Evolutionary conservation across 2,329 filamentous ascomycete genomes (phyloP).

Genomic region (Aspergillus spinulosporus): DNA sequence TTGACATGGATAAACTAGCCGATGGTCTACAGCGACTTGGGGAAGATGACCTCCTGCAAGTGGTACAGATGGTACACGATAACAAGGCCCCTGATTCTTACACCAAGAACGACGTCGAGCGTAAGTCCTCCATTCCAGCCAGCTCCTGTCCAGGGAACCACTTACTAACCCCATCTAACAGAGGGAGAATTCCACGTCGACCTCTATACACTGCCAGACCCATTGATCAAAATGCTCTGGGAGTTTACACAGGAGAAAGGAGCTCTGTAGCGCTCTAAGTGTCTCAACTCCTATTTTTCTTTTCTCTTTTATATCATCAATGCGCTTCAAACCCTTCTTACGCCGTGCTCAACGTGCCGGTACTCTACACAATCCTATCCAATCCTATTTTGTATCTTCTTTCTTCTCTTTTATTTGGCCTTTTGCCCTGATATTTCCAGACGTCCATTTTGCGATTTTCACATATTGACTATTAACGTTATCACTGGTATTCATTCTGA

Average conservation of each 20-base stretch:
- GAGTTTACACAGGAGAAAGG: constrained; percentile 66
- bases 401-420: not conserved
- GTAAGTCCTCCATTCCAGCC: constrained; percentile 53
- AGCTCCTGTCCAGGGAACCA: not conserved
- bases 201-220: constrained; percentile 92
- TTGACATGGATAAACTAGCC: constrained; percentile 96
- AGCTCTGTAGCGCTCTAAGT: constrained; percentile 30
- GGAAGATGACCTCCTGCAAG: constrained; percentile 90
- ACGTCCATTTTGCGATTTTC: not conserved
- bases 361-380: not conserved
- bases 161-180: constrained; percentile 44
- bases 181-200: constrained; percentile 98
- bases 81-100: constrained; percentile 93
- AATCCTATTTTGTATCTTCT: constrained; percentile 1
- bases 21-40: constrained; percentile 84
- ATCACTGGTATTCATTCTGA: not conserved
- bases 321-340: not conserved
- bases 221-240: constrained; percentile 90
- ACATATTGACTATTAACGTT: not conserved
- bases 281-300: not conserved
- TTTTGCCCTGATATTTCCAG: not conserved
- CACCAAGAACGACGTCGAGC: constrained; percentile 94
- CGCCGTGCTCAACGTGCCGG: not conserved
- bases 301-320: not conserved
- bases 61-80: constrained; percentile 98